A percentile compares a stretch with the other conserved stretches of the same genome.
Evolutionary conservation across 2,329 filamentous ascomycete genomes (phyloP).

Genomic region (Apiospora koreana): DNA sequence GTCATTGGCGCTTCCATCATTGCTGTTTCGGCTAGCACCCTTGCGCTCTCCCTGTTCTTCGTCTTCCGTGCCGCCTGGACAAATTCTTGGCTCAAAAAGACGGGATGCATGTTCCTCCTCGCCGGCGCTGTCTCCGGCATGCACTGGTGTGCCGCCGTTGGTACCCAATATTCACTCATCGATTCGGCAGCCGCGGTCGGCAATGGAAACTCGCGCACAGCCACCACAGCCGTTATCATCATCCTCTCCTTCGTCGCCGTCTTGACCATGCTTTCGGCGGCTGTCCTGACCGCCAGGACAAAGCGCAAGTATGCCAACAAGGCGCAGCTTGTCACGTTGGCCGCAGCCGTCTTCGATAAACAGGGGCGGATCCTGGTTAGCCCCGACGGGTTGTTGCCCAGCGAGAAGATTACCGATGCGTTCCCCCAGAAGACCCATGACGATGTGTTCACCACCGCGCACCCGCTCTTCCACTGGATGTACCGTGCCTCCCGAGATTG

Average conservation of each 20-base stretch:
- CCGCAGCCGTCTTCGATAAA: constrained; percentile 66
- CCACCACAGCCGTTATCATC: constrained; percentile 73
- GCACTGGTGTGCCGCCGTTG: constrained; percentile 80
- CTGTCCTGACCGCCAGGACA: constrained; percentile 53
- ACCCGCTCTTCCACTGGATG: constrained; percentile 85
- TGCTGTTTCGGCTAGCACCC: constrained; percentile 69
- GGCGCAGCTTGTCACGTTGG: constrained; percentile 62
- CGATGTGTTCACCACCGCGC: constrained; percentile 74
- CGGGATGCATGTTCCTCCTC: constrained; percentile 67
- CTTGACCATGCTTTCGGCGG: constrained; percentile 56
- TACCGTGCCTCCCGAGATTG: constrained; percentile 81
- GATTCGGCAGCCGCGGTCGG: not conserved
- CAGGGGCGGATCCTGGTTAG: constrained; percentile 68
- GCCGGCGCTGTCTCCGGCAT: constrained; percentile 79
- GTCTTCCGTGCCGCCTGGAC: constrained; percentile 77
- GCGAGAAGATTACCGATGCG: constrained; percentile 75
- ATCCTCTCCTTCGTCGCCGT: constrained; percentile 64
- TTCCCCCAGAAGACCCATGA: constrained; percentile 71
- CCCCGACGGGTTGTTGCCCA: constrained; percentile 68
- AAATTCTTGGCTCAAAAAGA: constrained; percentile 74
- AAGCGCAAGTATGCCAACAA: constrained; percentile 56
- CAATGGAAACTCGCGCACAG: constrained; percentile 37
- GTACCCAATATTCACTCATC: constrained; percentile 65
- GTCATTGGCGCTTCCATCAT: constrained; percentile 72
- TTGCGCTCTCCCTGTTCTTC: constrained; percentile 76